Evolutionary conservation across 1,284 basidiomycete genomes (phyloP).

Genomic region (Ceratobasidium theobromae): DNA sequence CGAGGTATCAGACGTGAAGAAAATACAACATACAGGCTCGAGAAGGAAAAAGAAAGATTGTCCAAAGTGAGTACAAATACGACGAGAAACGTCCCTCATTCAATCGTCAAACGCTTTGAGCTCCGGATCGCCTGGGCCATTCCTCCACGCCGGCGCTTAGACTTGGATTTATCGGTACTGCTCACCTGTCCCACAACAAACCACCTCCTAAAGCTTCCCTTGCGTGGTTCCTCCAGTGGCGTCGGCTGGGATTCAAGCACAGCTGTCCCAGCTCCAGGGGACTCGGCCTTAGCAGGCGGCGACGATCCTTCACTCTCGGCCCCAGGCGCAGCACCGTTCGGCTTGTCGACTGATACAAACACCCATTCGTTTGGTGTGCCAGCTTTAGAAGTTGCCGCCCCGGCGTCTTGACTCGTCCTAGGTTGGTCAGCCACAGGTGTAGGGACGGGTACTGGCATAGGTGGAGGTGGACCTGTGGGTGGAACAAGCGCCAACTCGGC

Average conservation of each 20-base stretch:
- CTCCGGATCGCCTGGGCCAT: slow-evolving; percentile 7
- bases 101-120: slow-evolving; percentile 19
- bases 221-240: not conserved
- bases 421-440: not conserved
- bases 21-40: not conserved
- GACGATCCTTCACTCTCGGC: no score
- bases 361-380: slow-evolving; percentile 25
- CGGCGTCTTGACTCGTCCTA: not conserved
- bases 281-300: not conserved
- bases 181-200: not conserved
- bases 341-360: slow-evolving; percentile 21
- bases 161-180: not conserved
- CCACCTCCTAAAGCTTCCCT: slow-evolving; percentile 8
- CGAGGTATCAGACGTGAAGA: no score
- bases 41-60: not conserved
- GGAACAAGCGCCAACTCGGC: slow-evolving; percentile 18
- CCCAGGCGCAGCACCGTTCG: no score
- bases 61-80: not conserved
- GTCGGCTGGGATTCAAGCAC: not conserved
- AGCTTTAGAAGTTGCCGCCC: not conserved
- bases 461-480: not conserved
- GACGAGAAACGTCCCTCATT: not conserved
- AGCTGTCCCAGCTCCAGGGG: not conserved
- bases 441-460: not conserved
- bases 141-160: not conserved